Percentiles rank a stretch among this genome's conserved stretches.
phyloP scores from a whole-genome alignment of 2,329 filamentous ascomycete species.

The Fusarium sacchari region DNA sequence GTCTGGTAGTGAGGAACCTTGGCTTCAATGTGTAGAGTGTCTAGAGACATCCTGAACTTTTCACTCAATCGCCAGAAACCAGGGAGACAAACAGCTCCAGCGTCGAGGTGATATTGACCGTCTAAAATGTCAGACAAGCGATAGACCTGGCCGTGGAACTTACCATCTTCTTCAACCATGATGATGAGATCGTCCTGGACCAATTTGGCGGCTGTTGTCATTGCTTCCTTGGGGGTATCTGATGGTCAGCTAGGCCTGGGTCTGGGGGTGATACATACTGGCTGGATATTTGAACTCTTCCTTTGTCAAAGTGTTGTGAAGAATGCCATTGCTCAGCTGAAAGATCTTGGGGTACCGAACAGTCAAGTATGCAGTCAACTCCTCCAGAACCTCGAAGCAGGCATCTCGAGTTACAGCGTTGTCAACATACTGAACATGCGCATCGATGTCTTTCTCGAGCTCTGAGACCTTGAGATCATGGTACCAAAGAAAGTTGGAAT shows the following conservation, averaged over 20 bases:
- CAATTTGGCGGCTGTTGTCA: constrained; percentile 25
- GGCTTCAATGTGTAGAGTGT: constrained; percentile 34
- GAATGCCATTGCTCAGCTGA: neutral
- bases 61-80: constrained; percentile 33
- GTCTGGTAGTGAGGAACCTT: constrained; percentile 29
- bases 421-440: constrained; percentile 30
- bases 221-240: constrained; percentile 25
- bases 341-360: constrained; percentile 29
- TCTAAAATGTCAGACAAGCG: neutral
- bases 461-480: constrained; percentile 32
- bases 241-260: neutral
- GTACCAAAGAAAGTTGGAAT: constrained; percentile 28
- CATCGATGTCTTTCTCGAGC: constrained; percentile 17
- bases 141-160: fast-evolving
- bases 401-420: constrained; percentile 25
- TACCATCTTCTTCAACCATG: constrained; percentile 30
- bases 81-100: constrained; percentile 30
- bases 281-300: constrained; percentile 22
- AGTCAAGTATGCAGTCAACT: constrained; percentile 18
- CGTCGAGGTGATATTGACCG: constrained; percentile 27
- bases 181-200: constrained; percentile 33
- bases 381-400: constrained; percentile 28
- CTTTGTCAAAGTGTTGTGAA: constrained; percentile 15
- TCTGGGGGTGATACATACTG: neutral
- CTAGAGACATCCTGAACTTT: constrained; percentile 35